These are phyloP conservation scores for Penicillium subrubescens DNA, from an alignment of 495 filamentous ascomycete genomes.

Conservation along the genomic window DNA sequence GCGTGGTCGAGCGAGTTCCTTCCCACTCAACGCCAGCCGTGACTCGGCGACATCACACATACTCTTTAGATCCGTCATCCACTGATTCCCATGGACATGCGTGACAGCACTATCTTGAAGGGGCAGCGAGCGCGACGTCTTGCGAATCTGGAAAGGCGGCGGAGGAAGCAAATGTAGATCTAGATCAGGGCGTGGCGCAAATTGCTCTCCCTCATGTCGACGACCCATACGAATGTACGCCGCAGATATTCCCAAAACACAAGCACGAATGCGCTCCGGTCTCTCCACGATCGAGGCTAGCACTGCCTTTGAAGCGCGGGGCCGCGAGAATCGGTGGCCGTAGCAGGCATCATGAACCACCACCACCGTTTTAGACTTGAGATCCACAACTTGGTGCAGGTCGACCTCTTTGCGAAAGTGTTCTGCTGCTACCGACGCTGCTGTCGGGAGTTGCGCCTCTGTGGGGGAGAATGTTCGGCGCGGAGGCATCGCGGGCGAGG, in stretches of 20 bases:
- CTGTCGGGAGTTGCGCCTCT: slow-evolving; percentile 51
- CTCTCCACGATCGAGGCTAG: slow-evolving; percentile 84
- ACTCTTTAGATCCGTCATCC: slow-evolving; percentile 86
- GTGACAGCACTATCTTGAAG: slow-evolving; percentile 71
- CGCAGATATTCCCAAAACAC: slow-evolving; percentile 75
- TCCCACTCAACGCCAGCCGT: slow-evolving; percentile 70
- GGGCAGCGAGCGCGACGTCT: slow-evolving; percentile 64
- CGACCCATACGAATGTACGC: slow-evolving; percentile 87
- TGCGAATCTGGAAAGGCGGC: slow-evolving; percentile 81
- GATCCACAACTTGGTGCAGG: slow-evolving; percentile 55
- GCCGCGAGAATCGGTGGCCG: slow-evolving; percentile 84
- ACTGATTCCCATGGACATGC: slow-evolving; percentile 79
- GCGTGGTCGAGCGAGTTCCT: slow-evolving; percentile 69
- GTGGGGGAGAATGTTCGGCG: slow-evolving; percentile 23
- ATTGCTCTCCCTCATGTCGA: slow-evolving; percentile 70
- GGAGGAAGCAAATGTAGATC: slow-evolving; percentile 51
- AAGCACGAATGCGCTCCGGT: slow-evolving; percentile 87
- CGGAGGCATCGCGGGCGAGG: slow-evolving; percentile 27
- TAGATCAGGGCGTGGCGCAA: slow-evolving; percentile 62
- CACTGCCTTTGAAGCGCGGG: slow-evolving; percentile 64
- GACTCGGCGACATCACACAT: slow-evolving; percentile 81
- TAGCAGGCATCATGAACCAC: slow-evolving; percentile 93
- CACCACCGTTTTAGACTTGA: slow-evolving; percentile 69
- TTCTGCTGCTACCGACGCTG: slow-evolving; percentile 67
- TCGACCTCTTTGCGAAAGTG: slow-evolving; percentile 72